Evolutionary conservation across 225 moss, liverwort and hornwort genomes (phyloP), one percentile per base, ranked within the genome.

Genomic region (Polytrichum commune): DNA sequence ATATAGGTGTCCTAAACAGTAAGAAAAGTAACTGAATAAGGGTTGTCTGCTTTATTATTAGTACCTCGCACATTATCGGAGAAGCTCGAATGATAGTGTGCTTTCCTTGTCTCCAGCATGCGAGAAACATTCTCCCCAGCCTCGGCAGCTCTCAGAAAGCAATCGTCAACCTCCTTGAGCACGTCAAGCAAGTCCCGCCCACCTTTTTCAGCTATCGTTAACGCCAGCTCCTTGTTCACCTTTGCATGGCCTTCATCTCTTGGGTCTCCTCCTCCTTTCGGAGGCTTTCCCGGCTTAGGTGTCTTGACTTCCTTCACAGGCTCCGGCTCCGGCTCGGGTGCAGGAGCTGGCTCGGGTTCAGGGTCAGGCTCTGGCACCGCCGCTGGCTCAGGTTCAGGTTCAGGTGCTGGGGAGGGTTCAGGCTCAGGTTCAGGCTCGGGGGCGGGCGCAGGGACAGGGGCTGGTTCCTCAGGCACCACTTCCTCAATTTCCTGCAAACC

Each of bases 31-130:
- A 35, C 2, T 8, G 7, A 35, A 2, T 3, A 46, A 46, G 46
- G 16, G 16, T 46, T 16, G 46, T 16, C 46, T 13, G 3, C 16
- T 3, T 46, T 16, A 13, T 46, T 13, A 3, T 46, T 46, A 19
- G 5, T 62, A 88, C 84, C 85, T 80, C 73, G 75, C 55, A 82
- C 55, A 60, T 70, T 85, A 53, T 90, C 85, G 27, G 92, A 90
- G 65, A 93, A 93, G 64, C 86, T 93, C 10, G 92, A 88, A 71
- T 90, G 90, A 57, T 88, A 89, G 69, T 93, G 90, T 67, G 90
- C 83, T 79, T 90, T 93, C 68, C 77, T 84, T 0, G 92, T 87
- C 85, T 93, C 92, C 29, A 93, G 74, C 88, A 93, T 78, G 25
- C 83, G 81, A 6, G 90, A 86, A 57, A 93, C 80, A 69, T 76